These are phyloP conservation scores for Rhizopus delemar DNA, from an alignment of 371 early-diverging fungal genomes.

Conservation along the genomic window DNA sequence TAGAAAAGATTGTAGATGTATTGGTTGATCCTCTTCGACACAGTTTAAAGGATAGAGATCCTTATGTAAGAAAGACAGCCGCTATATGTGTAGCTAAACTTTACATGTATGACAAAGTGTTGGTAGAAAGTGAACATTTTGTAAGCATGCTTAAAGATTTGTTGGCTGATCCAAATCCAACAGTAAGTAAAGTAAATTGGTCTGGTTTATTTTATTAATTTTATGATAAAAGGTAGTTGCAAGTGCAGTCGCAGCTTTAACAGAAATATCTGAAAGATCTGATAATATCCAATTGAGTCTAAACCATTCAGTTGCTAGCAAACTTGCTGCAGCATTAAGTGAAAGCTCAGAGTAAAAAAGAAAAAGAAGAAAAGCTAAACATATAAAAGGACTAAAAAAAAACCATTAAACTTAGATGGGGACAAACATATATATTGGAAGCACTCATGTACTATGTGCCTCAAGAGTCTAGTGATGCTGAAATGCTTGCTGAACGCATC, in stretches of 20 bases:
- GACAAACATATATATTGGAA: constrained; percentile 88
- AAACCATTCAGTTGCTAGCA: constrained; percentile 75
- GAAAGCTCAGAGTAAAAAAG: constrained; percentile 88
- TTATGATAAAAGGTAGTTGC: constrained; percentile 75
- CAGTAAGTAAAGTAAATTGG: constrained; percentile 55
- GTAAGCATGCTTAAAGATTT: constrained; percentile 81
- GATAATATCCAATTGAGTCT: constrained; percentile 71
- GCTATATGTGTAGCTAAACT: constrained; percentile 91
- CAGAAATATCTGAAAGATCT: constrained; percentile 87
- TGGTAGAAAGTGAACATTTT: constrained; percentile 79
- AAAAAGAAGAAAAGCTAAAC: too few species aligned
- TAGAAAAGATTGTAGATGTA: constrained; percentile 85
- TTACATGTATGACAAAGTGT: constrained; percentile 63
- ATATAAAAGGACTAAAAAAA: background rate
- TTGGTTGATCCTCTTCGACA: constrained; percentile 81
- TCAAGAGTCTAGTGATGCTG: constrained; percentile 84
- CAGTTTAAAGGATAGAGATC: constrained; percentile 70
- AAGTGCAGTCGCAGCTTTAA: constrained; percentile 87
- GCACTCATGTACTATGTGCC: constrained; percentile 86
- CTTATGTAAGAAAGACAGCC: constrained; percentile 94
- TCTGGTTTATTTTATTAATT: background rate
- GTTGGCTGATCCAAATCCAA: constrained; percentile 92
- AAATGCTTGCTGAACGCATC: constrained; percentile 88
- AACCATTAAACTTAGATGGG: constrained; percentile 69
- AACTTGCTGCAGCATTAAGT: constrained; percentile 87